Conservation (phyloP, 1,284 basidiomycete genomes). For the Sphaerobolus stellatus region DNA sequence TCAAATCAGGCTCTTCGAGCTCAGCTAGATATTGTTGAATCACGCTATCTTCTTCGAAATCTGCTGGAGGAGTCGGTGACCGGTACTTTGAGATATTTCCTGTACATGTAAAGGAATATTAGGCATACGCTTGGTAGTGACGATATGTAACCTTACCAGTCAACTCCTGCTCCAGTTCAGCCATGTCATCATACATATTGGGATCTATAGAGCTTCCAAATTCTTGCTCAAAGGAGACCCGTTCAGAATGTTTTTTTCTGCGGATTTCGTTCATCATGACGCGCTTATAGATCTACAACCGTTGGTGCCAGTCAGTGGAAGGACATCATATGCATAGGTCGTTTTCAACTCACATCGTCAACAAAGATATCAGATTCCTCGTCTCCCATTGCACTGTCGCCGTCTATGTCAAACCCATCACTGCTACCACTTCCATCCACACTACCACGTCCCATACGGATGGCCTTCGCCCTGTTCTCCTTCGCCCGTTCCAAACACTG, state of each 20-base stretch:
- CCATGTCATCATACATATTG: constrained; percentile 56
- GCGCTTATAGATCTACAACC: constrained; percentile 57
- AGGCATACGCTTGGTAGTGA: neutral
- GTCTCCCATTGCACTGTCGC: constrained; percentile 41
- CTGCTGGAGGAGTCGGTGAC: neutral
- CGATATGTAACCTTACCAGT: neutral
- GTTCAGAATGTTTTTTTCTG: constrained; percentile 50
- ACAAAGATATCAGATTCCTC: constrained; percentile 45
- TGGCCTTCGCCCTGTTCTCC: constrained; percentile 49
- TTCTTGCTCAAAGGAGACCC: constrained; percentile 60
- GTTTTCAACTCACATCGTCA: constrained; percentile 64
- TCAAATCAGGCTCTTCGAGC: constrained; percentile 9
- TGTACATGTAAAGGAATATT: neutral
- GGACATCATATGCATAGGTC: neutral
- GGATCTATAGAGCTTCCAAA: constrained; percentile 75
- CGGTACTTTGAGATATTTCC: neutral
- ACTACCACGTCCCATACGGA: constrained; percentile 39
- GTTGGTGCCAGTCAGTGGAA: neutral
- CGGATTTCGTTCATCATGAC: constrained; percentile 54
- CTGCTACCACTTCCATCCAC: constrained; percentile 40
- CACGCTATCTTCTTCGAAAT: constrained; percentile 4
- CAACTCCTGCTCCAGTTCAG: constrained; percentile 53
- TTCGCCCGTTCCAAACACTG: constrained; percentile 59
- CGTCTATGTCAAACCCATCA: constrained; percentile 50
- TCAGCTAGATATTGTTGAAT: constrained; percentile 12